Evolutionary conservation across 2,329 filamentous ascomycete species (phyloP), one percentile per base, ranked within the genome.

Genomic region (Chalara sp.): DNA sequence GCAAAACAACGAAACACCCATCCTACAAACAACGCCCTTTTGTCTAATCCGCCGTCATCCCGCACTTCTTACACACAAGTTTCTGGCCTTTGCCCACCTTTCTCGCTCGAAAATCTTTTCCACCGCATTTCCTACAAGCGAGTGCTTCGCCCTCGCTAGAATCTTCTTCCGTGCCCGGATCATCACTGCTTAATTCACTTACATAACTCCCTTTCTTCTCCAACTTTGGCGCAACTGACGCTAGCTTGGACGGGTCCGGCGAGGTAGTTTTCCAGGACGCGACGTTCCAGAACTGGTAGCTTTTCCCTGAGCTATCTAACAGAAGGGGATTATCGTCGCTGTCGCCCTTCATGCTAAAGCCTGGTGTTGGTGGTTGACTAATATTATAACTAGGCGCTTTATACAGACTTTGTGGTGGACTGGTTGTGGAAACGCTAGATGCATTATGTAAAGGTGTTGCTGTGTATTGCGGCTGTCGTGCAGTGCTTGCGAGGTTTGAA

Each of bases 21-120:
- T 21, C 21, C 21, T 49, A 21, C 31, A 49, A 30, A 39, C 37
- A 37, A 11, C 32, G 44, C 48, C 30, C 28, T 29, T 37, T n/a
- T 37, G n/a, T n/a, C n/a, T n/a, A 56, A 35, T 61, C 63, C 6
- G 56, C 55, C 8, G 56, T 53, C 42, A 59, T 65, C 3, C 74
- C 74, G 55, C 75, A 88, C 44, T 71, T 74, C 35, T 75, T 75
- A 64, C 84, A 88, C n/a, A 83, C 73, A 56, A 87, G 66, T 53
- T 72, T 73, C 62, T 81, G 78, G 48, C 70, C 73, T 41, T 69
- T 72, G 31, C 71, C 74, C 4, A 74, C 68, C 53, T 76, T 79
- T 57, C 76, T 80, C 1, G 78, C 78, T 56, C 79, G 79, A 57
- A 89, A 89, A 53, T 82, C 80, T 21, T 68, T 75, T 1, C 78